Evolutionary conservation across 2,329 filamentous ascomycete genomes (phyloP).

Genomic region (Pseudopyrenochaeta lycopersici): DNA sequence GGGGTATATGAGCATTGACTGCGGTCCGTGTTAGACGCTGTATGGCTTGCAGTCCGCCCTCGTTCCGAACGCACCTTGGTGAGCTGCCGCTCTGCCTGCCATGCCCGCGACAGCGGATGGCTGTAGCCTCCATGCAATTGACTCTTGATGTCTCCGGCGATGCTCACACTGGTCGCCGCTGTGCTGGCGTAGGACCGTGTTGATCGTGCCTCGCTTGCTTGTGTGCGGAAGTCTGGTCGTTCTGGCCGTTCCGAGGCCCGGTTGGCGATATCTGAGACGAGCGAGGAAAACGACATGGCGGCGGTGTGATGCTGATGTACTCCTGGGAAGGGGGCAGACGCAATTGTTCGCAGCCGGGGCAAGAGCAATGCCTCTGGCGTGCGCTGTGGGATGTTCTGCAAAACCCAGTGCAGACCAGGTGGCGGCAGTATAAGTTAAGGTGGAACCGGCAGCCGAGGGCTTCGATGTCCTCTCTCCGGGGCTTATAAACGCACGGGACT

Average conservation of each 20-base stretch:
- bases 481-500: no score
- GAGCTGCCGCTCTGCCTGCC: conserved; percentile 63
- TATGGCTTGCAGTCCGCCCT: neutral
- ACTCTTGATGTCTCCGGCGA: conserved; percentile 60
- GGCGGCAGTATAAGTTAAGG: conserved; percentile 9
- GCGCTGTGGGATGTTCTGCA: conserved; percentile 3
- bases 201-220: conserved; percentile 57
- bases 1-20: conserved; percentile 99
- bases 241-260: conserved; percentile 51
- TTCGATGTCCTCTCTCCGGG: conserved; percentile 7
- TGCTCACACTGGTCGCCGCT: conserved; percentile 62
- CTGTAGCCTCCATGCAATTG: conserved; percentile 63
- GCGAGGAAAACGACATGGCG: conserved; percentile 62
- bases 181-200: conserved; percentile 61
- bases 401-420: conserved; percentile 9
- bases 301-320: neutral
- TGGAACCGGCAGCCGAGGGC: conserved; percentile 17
- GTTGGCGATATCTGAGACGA: conserved; percentile 62
- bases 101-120: conserved; percentile 60
- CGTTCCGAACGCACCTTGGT: conserved; percentile 53
- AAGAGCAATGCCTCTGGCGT: conserved; percentile 1
- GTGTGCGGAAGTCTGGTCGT: conserved; percentile 54
- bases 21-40: conserved; percentile 27
- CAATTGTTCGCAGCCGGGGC: neutral
- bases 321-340: conserved; percentile 1